Percentiles rank a stretch among this genome's conserved stretches.
These are phyloP conservation scores for Trichoderma lentiforme DNA, from an alignment of 2,329 filamentous ascomycete genomes.

Conservation along the genomic window DNA sequence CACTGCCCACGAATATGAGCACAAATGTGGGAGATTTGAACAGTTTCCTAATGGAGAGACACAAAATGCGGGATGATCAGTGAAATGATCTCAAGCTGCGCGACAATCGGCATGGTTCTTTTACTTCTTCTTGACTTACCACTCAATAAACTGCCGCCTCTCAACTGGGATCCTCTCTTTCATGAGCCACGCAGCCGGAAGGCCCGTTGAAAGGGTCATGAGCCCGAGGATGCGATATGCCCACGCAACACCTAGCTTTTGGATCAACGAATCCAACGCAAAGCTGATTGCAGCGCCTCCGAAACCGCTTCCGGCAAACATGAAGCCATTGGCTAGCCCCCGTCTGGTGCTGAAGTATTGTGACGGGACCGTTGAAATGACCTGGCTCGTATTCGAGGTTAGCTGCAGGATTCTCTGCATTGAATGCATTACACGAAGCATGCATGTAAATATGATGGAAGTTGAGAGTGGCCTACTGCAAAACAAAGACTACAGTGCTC, in stretches of 20 bases:
- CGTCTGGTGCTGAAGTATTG: conserved; percentile 50
- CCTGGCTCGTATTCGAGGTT: conserved; percentile 22
- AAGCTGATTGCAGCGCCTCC: conserved; percentile 48
- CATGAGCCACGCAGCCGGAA: conserved; percentile 51
- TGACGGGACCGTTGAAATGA: conserved; percentile 44
- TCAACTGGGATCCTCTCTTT: conserved; percentile 40
- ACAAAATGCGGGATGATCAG: neutral
- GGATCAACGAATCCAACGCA: conserved; percentile 41
- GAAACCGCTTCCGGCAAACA: conserved; percentile 48
- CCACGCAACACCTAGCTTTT: conserved; percentile 42
- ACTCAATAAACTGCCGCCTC: conserved; percentile 39
- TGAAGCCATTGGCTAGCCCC: conserved; percentile 49
- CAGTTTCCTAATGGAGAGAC: conserved; percentile 36
- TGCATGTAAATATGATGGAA: neutral
- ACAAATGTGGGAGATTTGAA: conserved; percentile 49
- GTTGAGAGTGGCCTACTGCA: conserved; percentile 26
- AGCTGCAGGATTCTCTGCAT: neutral
- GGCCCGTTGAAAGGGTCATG: conserved; percentile 46
- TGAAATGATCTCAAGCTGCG: too few species aligned
- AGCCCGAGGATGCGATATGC: conserved; percentile 51
- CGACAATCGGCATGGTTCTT: neutral
- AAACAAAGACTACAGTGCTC: conserved; percentile 21
- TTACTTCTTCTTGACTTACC: neutral
- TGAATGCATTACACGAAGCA: neutral
- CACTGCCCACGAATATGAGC: conserved; percentile 49